Conservation (phyloP, 2,329 filamentous ascomycete species). For the Arthrobotrys megalospora region DNA sequence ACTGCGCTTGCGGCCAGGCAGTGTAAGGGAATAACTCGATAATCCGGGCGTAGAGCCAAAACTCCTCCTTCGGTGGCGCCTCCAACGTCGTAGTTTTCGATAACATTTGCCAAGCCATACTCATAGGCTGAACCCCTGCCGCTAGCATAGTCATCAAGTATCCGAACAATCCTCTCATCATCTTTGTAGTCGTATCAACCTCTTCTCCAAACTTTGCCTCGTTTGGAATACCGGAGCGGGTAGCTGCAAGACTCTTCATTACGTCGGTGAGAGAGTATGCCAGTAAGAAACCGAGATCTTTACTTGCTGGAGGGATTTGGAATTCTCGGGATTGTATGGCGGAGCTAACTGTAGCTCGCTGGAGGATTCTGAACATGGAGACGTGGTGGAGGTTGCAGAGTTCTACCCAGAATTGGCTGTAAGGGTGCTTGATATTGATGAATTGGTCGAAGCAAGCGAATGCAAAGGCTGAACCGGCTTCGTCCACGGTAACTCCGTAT, state of each 20-base stretch:
- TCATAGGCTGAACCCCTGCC: slow-evolving; percentile 53
- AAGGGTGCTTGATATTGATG: slow-evolving; percentile 60
- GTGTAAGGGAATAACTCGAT: slow-evolving; percentile 57
- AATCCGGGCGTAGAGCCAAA: slow-evolving; percentile 52
- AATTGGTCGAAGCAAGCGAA: slow-evolving; percentile 60
- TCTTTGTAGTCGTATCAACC: slow-evolving; percentile 55
- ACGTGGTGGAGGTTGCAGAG: slow-evolving; percentile 60
- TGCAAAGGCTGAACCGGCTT: slow-evolving; percentile 51
- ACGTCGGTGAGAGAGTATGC: slow-evolving; percentile 52
- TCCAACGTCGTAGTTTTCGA: slow-evolving; percentile 41
- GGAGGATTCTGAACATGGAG: slow-evolving; percentile 57
- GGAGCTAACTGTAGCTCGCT: slow-evolving; percentile 47
- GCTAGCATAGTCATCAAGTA: slow-evolving; percentile 56
- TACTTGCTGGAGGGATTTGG: slow-evolving; percentile 45
- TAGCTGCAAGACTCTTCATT: slow-evolving; percentile 50
- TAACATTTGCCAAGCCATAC: slow-evolving; percentile 58
- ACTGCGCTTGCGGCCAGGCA: slow-evolving; percentile 59
- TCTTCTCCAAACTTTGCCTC: slow-evolving; percentile 55
- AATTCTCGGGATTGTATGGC: slow-evolving; percentile 50
- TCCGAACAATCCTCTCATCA: slow-evolving; percentile 60
- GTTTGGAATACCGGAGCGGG: slow-evolving; percentile 32
- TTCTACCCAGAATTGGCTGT: slow-evolving; percentile 59
- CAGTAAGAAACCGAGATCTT: slow-evolving; percentile 51
- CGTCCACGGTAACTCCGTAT: slow-evolving; percentile 46
- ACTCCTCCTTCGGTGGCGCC: slow-evolving; percentile 42